Base-by-base conservation (phyloP, 2,329 filamentous ascomycete genomes). In the Verticillium tricorpus region DNA sequence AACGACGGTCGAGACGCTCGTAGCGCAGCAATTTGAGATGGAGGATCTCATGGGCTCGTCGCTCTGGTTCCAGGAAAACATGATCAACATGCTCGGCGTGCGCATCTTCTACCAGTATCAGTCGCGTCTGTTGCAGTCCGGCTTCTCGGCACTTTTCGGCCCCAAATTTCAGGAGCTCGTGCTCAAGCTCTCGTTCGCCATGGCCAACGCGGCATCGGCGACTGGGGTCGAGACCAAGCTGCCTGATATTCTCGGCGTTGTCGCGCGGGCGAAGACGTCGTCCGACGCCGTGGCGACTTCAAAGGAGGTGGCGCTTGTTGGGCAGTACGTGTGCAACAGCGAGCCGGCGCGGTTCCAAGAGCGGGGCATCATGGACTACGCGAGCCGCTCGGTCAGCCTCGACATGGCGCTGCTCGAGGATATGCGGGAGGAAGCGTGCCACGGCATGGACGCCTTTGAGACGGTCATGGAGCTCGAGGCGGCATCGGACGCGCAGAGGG, bases 381-480 rank as follows among this genome's bases (percentile, higher is more conserved):
- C 81, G 0, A 73, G 76, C 17, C 77, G 74, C 60, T 80, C 78
- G 2, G 80, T 84, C 0, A 73, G 80, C 63, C 74, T 82, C 3
- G 81, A 85, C 56, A 82, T 84, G 59, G 77, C 79, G 60, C 77
- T 85, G 1, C 75, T 85, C 3, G 82, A 85, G 63, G 78, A 82
- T 60, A 78, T 85, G 1, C 77, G 82, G 7, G 78, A 81, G 57
- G 82, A 85, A 64, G 80, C 78, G 0, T 83, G 81, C 59, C 73
- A 74, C 25, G 83, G 82, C 9, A 85, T 85, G 80, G 82, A 85
- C 63, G 82, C 82, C 1, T 83, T 83, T 31, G 80, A 79, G 55
- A 76, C 73, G 25, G 72, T 84, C 32, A 77, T 77, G 65, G 71
- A 72, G 25, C 72, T 78, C 25, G 77, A 78, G n/a, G 70, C 72